Conservation (phyloP, 192 early-diverging fungal genomes). For the Phycomyces nitens region DNA sequence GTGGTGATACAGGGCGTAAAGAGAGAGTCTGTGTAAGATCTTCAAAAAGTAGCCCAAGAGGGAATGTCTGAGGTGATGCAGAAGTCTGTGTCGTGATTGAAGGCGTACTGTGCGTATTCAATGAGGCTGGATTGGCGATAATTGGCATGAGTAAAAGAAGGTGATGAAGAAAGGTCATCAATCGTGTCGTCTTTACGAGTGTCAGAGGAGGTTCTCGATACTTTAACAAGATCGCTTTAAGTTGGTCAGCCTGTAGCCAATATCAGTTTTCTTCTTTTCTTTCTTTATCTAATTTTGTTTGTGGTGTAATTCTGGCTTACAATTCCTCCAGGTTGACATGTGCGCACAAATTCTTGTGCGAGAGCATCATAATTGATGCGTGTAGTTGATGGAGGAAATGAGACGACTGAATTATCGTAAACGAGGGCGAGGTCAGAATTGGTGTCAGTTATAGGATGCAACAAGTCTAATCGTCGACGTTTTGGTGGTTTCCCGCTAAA, state of each 20-base stretch:
- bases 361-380: constrained; percentile 27
- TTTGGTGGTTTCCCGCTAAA: constrained; percentile 25
- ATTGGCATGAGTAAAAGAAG: constrained; percentile 17
- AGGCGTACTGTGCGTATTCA: background rate
- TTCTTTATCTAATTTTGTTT: background rate
- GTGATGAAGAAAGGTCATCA: constrained; percentile 33
- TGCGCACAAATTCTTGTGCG: constrained; percentile 24
- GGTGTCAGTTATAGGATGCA: constrained; percentile 21
- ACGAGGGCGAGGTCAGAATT: background rate
- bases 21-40: constrained; percentile 25
- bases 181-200: constrained; percentile 21
- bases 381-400: constrained; percentile 7
- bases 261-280: background rate
- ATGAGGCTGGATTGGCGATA: background rate
- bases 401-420: constrained; percentile 18
- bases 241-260: constrained; percentile 23
- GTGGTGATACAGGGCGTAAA: constrained; percentile 4
- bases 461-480: constrained; percentile 27
- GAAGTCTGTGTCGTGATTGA: background rate
- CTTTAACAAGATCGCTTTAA: constrained; percentile 25
- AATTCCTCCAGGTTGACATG: constrained; percentile 21
- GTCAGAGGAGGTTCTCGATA: constrained; percentile 32
- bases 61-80: constrained; percentile 9
- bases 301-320: constrained; percentile 8
- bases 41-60: constrained; percentile 27